Base-by-base conservation (phyloP, 2,329 filamentous ascomycete genomes). In the Colletotrichum horii region DNA sequence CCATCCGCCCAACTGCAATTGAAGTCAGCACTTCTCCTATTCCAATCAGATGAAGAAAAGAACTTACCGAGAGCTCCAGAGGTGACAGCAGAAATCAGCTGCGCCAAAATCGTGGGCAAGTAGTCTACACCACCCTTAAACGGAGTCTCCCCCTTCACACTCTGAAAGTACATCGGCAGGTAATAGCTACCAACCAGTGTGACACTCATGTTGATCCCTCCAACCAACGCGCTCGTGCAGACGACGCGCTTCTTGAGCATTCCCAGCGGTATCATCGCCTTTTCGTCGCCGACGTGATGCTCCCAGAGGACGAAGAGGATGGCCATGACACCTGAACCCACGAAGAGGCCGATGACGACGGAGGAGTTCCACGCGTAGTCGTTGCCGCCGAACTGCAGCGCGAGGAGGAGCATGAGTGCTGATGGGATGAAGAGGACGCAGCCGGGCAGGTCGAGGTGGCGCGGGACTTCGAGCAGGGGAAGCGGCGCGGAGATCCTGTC, bases 91-190 rank as follows among this genome's bases (percentile, higher is more conserved):
- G 80, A 79, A n/a, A 87, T 24, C 11, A 84, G 81, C 34, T 87
- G 80, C 6, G 83, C 79, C 14, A 86, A 70, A 34, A 87, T 84
- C 8, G 85, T 80, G 4, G 88, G 85, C 16, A 89, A 80, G 68
- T 85, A 86, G 26, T 82, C 81, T 15, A 88, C 82, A 3, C 85
- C 86, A 2, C 80, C 82, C 19, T 81, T 77, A 14, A 83, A 83
- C 3, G 86, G 83, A 14, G 79, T 81, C 52, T 83, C 83, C 16
- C 83, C 83, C 74, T 84, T 85, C 76, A 90, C 83, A 36, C 85
- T 84, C 81, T 91, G 87, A 80, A 91, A 89, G 83, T 88, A 90
- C 75, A 90, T 83, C 3, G 89, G 88, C 7, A 89, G 81, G 75
- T 88, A 88, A 81, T 87, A 88, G 6, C 88, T 80, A 2, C 85